These are phyloP conservation scores for Dryadomyces sulphureus DNA, from an alignment of 2,329 filamentous ascomycete genomes.

Conservation along the genomic window DNA sequence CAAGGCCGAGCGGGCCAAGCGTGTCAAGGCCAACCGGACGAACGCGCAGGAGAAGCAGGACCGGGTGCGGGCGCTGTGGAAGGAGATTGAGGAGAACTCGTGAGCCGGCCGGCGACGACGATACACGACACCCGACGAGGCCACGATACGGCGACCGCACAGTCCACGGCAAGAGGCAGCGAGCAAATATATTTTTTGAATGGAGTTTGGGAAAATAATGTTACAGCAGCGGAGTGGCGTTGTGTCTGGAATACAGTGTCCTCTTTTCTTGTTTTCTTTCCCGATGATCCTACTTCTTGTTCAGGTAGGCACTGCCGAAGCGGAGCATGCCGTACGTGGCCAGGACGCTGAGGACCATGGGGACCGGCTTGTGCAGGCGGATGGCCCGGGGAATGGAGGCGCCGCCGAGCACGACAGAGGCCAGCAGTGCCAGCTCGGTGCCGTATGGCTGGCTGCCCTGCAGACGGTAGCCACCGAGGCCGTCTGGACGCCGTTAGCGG, in stretches of 20 bases:
- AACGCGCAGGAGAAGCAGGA: constrained; percentile 53
- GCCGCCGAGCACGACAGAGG: constrained; percentile 71
- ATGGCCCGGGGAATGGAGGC: constrained; percentile 78
- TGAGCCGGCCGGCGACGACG: constrained; percentile 1
- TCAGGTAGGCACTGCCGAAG: constrained; percentile 57
- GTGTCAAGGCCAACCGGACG: constrained; percentile 63
- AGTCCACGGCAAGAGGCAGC: too few species aligned
- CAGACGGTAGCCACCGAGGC: constrained; percentile 68
- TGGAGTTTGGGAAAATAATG: too few species aligned
- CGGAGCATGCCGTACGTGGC: constrained; percentile 65
- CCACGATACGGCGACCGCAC: too few species aligned
- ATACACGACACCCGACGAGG: too few species aligned
- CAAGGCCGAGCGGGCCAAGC: constrained; percentile 62
- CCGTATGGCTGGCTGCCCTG: constrained; percentile 65
- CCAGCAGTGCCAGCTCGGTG: constrained; percentile 75
- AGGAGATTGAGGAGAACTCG: constrained; percentile 59
- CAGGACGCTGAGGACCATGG: constrained; percentile 62
- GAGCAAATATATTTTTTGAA: too few species aligned
- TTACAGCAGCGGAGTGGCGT: too few species aligned
- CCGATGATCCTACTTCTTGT: constrained; percentile 14
- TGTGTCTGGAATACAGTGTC: not conserved
- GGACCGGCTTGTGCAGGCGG: constrained; percentile 70
- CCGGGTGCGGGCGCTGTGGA: constrained; percentile 64
- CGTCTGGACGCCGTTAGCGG: constrained; percentile 33
- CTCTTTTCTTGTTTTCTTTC: not conserved